phyloP scores from a whole-genome alignment of 345 rosid genomes.

The Iberis pinnata region DNA sequence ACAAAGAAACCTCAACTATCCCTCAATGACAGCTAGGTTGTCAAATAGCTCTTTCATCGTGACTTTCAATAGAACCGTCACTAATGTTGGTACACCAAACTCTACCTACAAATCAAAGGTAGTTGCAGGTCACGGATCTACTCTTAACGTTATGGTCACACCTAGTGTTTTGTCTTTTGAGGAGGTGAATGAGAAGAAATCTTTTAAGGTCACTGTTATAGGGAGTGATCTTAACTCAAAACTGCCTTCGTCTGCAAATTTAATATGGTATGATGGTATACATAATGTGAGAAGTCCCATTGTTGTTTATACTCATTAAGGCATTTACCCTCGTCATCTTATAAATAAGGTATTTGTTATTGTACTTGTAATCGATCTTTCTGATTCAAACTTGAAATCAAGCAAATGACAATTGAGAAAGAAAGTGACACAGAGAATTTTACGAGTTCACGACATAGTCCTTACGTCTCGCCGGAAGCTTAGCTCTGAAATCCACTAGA shows the following conservation, averaged over 20 bases:
- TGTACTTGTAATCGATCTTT: too few relatives aligned
- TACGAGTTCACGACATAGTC: too few relatives aligned
- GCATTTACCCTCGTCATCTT: too few relatives aligned
- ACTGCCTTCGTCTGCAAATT: slow-evolving; percentile 15
- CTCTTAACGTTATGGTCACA: slow-evolving; percentile 24
- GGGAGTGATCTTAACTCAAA: neutral
- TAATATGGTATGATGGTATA: slow-evolving; percentile 31
- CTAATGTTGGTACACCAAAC: slow-evolving; percentile 40
- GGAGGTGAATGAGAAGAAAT: slow-evolving; percentile 28
- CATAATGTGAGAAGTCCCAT: slow-evolving; percentile 33
- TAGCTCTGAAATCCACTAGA: too few relatives aligned
- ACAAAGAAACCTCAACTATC: slow-evolving; percentile 46
- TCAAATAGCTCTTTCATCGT: slow-evolving; percentile 1
- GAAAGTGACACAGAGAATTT: too few relatives aligned
- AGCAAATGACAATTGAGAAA: too few relatives aligned
- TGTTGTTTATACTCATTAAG: slow-evolving; percentile 16
- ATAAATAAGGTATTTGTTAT: too few relatives aligned
- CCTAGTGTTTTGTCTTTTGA: slow-evolving; percentile 35
- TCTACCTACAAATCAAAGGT: slow-evolving; percentile 39
- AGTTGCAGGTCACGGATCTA: neutral
- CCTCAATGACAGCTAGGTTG: slow-evolving; percentile 32
- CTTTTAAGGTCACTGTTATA: slow-evolving; percentile 32
- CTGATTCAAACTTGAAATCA: too few relatives aligned
- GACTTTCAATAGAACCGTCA: slow-evolving; percentile 36
- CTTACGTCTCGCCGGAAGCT: too few relatives aligned